These are phyloP conservation scores for Daldinia sp. DNA, from an alignment of 2,329 filamentous ascomycete genomes.

Conservation along the genomic window DNA sequence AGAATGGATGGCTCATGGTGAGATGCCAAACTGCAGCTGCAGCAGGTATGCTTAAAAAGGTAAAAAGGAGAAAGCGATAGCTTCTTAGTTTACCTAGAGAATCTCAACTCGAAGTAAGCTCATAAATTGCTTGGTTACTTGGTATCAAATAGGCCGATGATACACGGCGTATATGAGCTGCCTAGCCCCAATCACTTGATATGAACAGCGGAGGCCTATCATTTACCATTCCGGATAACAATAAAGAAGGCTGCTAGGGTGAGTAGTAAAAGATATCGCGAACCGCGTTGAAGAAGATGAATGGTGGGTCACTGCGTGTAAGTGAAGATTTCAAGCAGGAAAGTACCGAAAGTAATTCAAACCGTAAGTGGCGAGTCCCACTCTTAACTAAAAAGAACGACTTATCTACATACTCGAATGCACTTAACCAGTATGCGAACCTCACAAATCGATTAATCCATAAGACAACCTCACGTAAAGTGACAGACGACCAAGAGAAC, in stretches of 20 bases:
- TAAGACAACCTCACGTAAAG: not conserved
- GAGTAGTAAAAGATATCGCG: not conserved
- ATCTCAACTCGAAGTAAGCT: not conserved
- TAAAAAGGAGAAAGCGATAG: not conserved
- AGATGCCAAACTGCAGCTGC: not conserved
- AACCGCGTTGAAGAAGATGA: not conserved
- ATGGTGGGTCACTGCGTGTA: not conserved
- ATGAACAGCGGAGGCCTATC: conserved; percentile 7
- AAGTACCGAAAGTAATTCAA: conserved; percentile 4
- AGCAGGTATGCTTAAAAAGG: not conserved
- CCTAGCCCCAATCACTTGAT: conserved; percentile 33
- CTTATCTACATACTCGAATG: conserved; percentile 4
- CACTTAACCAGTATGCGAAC: conserved; percentile 8
- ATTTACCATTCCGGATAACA: conserved; percentile 24
- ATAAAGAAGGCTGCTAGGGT: not conserved
- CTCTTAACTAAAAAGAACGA: conserved; percentile 8
- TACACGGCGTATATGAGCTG: conserved; percentile 5
- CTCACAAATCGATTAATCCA: not conserved
- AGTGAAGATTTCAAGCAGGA: conserved; percentile 17
- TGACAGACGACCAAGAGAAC: not conserved
- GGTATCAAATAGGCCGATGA: conserved; percentile 3
- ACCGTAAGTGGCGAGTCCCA: conserved; percentile 13
- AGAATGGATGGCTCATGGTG: conserved; percentile 45
- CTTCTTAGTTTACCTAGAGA: not conserved
- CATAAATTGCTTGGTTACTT: not conserved